These are phyloP conservation scores for Peronospora farinosa DNA, from an alignment of 352 stramenopile species.

Conservation along the genomic window DNA sequence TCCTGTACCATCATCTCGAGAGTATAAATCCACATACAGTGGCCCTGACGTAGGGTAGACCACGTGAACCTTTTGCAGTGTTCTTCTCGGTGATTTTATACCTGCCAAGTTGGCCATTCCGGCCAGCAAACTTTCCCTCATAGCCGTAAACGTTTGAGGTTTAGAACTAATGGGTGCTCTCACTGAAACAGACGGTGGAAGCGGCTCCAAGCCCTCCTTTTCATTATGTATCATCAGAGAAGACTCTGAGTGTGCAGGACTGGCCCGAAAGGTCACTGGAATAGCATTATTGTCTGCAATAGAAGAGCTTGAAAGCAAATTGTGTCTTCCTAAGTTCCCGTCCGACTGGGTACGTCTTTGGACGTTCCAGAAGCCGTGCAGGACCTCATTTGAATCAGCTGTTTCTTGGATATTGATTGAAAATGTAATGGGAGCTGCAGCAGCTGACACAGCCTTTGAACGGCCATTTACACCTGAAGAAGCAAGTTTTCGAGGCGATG, in stretches of 20 bases:
- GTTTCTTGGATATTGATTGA: slow-evolving; percentile 7
- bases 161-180: slow-evolving; percentile 14
- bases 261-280: slow-evolving; percentile 7
- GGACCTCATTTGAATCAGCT: slow-evolving; percentile 3
- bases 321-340: slow-evolving; percentile 27
- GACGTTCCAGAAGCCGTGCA: slow-evolving; percentile 15
- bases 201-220: slow-evolving; percentile 2
- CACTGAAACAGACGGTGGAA: slow-evolving; percentile 24
- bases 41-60: slow-evolving; percentile 44
- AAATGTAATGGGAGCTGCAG: slow-evolving; percentile 3
- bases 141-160: slow-evolving; percentile 34
- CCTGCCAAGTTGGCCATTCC: slow-evolving; percentile 27
- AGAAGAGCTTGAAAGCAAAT: neutral
- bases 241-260: slow-evolving; percentile 28
- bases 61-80: slow-evolving; percentile 32
- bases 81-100: slow-evolving; percentile 21
- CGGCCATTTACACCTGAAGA: slow-evolving; percentile 11
- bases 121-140: slow-evolving; percentile 45
- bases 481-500: neutral
- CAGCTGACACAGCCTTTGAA: slow-evolving; percentile 16
- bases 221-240: slow-evolving; percentile 12
- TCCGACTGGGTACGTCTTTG: slow-evolving; percentile 52
- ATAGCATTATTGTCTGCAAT: slow-evolving; percentile 6
- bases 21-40: slow-evolving; percentile 74
- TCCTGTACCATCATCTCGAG: slow-evolving; percentile 52